Evolutionary conservation across 1,139 yeast genomes (phyloP), one percentile per base, ranked within the genome.

Genomic region (Candida gigantensis): DNA sequence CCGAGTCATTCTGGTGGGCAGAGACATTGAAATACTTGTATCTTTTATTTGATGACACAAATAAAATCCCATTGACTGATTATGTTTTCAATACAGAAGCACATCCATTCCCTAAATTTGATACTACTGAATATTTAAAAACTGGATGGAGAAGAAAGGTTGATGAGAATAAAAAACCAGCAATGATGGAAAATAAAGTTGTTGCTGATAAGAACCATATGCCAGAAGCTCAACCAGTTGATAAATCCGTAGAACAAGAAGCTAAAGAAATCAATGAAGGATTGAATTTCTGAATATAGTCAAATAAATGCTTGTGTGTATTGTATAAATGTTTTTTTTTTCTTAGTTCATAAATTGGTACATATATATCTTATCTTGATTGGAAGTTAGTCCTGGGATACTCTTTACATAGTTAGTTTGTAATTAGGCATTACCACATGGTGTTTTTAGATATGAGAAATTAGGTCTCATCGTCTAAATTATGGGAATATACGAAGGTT

Each of bases 1-100:
- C 87, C 75, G 97, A 90, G 60, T 83, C 95, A 11, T 88, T 88
- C 69, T 90, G 97, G 97, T 69, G 87, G 41, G 90, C 96, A 0
- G 97, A 90, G 59, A 90, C 97, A 1, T 74, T 90, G 55, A 90
- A 90, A 60, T 90, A 90, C 58, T 70, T 90, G 40, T 89, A 88
- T 58, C 67, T 90, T 44, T 68, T 90, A 48, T 90, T 90, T 60
- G 88, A 84, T 49, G 80, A 81, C 28, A 73, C 72, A 13, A 68
- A 74, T 49, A 68, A 69, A 41, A 57, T 79, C 42, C 81, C 84
- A 30, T 66, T 85, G 44, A 81, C 79, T 34, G 64, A 82, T 42
- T 76, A 83, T 41, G 90, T 90, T 2, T 88, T 88, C 70, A 90
- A 87, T 60, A 87, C 96, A 2, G 96, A 87, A 53, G 97, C 95